Base-by-base conservation (phyloP, 176 grass and related monocot species). In the Rhynchospora pubera region DNA sequence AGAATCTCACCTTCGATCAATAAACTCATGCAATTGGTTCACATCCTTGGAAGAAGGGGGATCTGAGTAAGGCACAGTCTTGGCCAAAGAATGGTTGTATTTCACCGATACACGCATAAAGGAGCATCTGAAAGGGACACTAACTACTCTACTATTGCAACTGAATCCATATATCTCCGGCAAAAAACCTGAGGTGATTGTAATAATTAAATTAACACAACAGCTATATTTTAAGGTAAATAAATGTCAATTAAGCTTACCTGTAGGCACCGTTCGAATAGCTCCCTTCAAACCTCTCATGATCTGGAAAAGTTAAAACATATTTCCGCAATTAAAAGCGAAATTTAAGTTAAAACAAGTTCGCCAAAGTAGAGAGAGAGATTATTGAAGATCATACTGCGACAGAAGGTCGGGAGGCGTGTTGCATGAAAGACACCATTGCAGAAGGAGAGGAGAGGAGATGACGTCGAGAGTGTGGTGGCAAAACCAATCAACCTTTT, bases 1-100 rank as follows among this genome's bases (percentile, higher is more conserved):
- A n/a, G n/a, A 88, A 66, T 24, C 4, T 78, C 76, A 92, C 94
- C 94, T 97, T 44, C 57, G 79, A 82, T 91, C 91, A 65, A 97
- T 87, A 86, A 97, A 94, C 45, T 78, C 72, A 79, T 91, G 83
- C 57, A 97, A 46, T 56, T 90, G 90, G 67, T 97, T 85, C 65
- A 94, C 86, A 86, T 97, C 94, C 59, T 89, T 83, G 82, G 81
- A 70, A 78, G 81, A 88, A 74, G 94, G 94, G 39, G 94, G 92
- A 75, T 91, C 90, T 52, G 92, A 94, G 81, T 88, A 79, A 81
- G 92, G 94, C 85, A 97, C 87, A 62, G 92, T 92, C 78, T 11
- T 15, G 47, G 81, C 78, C 64, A 87, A 82, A 67, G 89, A 91
- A 80, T 91, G 85, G 39, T 76, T 94, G 80, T 55, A 43, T 71